Percentiles rank a stretch among this genome's conserved stretches.
phyloP scores from a whole-genome alignment of 148 eudicot genomes.

The Rhododendron mucronatum region DNA sequence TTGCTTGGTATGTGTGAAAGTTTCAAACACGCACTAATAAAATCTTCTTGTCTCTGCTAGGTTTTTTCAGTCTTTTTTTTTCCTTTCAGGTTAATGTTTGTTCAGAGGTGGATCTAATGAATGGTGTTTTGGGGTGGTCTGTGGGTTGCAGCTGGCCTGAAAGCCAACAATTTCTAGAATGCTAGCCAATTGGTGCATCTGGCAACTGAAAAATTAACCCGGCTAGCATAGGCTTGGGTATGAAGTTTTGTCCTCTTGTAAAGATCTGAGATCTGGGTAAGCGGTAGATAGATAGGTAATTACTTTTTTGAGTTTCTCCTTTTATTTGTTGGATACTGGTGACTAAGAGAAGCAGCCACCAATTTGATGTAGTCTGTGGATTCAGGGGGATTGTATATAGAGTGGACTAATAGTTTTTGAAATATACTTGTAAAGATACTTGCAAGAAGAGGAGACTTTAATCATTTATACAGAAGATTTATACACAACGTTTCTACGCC shows the following conservation, averaged over 20 bases:
- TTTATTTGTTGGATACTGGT: constrained; percentile 15
- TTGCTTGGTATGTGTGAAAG: constrained; percentile 47
- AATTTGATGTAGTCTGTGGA: constrained; percentile 10
- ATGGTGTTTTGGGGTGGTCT: constrained; percentile 92
- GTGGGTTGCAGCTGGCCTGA: constrained; percentile 87
- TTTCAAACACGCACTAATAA: neutral
- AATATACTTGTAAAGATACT: constrained; percentile 40
- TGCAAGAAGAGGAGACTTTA: constrained; percentile 9
- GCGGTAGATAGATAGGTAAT: constrained; percentile 2
- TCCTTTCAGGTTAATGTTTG: constrained; percentile 57
- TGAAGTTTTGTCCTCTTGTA: constrained; percentile 39
- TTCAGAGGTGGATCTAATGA: constrained; percentile 58
- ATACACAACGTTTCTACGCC: neutral
- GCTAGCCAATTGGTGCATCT: constrained; percentile 22
- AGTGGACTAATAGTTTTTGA: constrained; percentile 26
- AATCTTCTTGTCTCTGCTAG: neutral
- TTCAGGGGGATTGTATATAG: constrained; percentile 43
- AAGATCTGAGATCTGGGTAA: constrained; percentile 1
- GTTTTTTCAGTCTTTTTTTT: neutral
- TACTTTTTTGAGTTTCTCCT: constrained; percentile 7
- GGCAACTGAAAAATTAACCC: neutral
- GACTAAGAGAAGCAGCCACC: constrained; percentile 5
- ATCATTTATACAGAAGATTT: constrained; percentile 1
- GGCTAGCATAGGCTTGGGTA: constrained; percentile 21
- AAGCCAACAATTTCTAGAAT: constrained; percentile 37